A percentile compares a stretch with the other conserved stretches of the same genome.
These are phyloP conservation scores for Suillus plorans DNA, from an alignment of 768 basidiomycete species.

Conservation along the genomic window DNA sequence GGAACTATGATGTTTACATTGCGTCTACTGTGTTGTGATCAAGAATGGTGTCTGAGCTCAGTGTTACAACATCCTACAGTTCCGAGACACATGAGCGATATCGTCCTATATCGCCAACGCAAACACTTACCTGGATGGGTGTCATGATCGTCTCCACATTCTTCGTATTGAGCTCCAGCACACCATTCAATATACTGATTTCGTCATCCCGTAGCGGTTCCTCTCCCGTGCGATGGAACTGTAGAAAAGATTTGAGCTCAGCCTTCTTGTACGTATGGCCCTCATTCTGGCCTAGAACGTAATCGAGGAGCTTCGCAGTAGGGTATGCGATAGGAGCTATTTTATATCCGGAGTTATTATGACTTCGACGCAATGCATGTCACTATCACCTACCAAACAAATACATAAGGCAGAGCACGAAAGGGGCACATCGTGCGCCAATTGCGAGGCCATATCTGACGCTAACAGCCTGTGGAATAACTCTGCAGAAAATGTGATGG, in stretches of 20 bases:
- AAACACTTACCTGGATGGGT: constrained; percentile 54
- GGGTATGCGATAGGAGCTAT: constrained; percentile 77
- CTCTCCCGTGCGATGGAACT: constrained; percentile 75
- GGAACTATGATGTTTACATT: constrained; percentile 45
- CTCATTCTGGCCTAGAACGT: constrained; percentile 73
- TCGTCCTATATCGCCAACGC: constrained; percentile 13
- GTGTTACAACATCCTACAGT: constrained; percentile 74
- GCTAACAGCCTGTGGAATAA: constrained; percentile 75
- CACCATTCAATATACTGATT: constrained; percentile 78
- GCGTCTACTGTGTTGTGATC: constrained; percentile 78
- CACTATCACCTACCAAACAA: constrained; percentile 37
- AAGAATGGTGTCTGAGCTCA: constrained; percentile 75
- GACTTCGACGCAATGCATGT: not conserved
- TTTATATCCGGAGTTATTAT: not conserved
- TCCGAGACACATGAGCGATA: constrained; percentile 3
- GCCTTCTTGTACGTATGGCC: constrained; percentile 80
- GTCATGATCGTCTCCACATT: constrained; percentile 82
- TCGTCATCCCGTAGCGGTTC: constrained; percentile 79
- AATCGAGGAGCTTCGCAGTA: constrained; percentile 73
- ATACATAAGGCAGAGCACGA: constrained; percentile 75
- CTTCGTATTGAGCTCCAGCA: constrained; percentile 75
- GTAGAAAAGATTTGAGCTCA: constrained; percentile 74
- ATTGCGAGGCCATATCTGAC: constrained; percentile 77
- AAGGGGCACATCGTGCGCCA: constrained; percentile 74
- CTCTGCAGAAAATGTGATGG: constrained; percentile 33